Conservation (phyloP, 2,329 filamentous ascomycete genomes). For the Pseudomassariella vexata region DNA sequence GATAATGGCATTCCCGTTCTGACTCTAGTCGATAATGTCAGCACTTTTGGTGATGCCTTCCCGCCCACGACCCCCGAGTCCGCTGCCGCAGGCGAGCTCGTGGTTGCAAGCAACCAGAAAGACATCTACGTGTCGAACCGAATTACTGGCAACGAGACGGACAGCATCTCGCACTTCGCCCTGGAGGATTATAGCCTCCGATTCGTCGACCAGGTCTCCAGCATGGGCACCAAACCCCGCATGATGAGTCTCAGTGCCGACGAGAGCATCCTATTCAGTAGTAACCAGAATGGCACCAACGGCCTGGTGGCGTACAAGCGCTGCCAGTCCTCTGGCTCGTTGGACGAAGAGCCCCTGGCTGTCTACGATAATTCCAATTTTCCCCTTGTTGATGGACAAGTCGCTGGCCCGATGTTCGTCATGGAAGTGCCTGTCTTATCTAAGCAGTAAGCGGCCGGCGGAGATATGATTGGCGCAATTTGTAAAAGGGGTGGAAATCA, state of each 20-base stretch:
- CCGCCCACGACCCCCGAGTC: slow-evolving; percentile 27
- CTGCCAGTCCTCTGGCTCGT: slow-evolving; percentile 9
- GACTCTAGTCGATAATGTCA: slow-evolving; percentile 28
- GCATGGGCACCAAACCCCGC: slow-evolving; percentile 30
- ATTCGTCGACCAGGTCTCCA: slow-evolving; percentile 16
- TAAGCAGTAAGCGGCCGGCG: too few relatives aligned
- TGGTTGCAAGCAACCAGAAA: slow-evolving; percentile 32
- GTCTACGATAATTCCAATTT: slow-evolving; percentile 9
- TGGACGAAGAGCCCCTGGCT: slow-evolving; percentile 16
- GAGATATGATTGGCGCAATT: too few relatives aligned
- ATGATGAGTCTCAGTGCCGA: slow-evolving; percentile 36
- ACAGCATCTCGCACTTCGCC: slow-evolving; percentile 43
- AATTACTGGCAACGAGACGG: slow-evolving; percentile 35
- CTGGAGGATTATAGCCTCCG: slow-evolving; percentile 16
- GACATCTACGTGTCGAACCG: slow-evolving; percentile 49
- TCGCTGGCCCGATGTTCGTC: slow-evolving; percentile 25
- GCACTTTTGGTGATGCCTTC: slow-evolving; percentile 31
- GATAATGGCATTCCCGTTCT: slow-evolving; percentile 27
- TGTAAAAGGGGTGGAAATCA: too few relatives aligned
- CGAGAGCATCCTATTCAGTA: slow-evolving; percentile 33
- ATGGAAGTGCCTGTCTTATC: slow-evolving; percentile 17
- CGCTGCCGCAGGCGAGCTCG: slow-evolving; percentile 40
- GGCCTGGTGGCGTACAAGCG: slow-evolving; percentile 35
- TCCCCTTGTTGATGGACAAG: too few relatives aligned
- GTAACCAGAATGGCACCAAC: slow-evolving; percentile 36